Base-by-base conservation (phyloP, 2,329 filamentous ascomycete genomes). In the Colletotrichum higginsianum region DNA sequence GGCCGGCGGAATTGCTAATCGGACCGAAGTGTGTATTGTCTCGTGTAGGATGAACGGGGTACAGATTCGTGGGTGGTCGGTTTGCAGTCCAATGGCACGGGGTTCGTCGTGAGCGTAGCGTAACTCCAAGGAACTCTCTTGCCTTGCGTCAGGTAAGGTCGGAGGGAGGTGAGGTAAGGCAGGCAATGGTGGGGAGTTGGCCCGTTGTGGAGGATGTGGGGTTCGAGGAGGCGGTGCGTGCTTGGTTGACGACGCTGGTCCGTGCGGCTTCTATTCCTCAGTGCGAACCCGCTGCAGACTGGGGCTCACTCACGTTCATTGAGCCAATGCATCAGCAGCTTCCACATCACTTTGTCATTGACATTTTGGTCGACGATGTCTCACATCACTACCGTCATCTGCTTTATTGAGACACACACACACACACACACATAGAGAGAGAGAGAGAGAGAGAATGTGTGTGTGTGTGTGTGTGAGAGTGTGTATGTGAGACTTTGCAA, bases 141-240 rank as follows among this genome's bases (percentile, higher is more conserved):
- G 52, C 47, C 46, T 60, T 71, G 61, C 44, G 50, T 71, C 47
- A 58, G 53, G 64, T 52, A 49, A 68, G 64, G 68, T 63, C 50
- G 62, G 30, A 50, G 62, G 64, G 44, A 67, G 68, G 68, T 68
- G 60, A 68, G 68, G 68, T 71, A 69, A 66, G 52, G 65, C 60
- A 72, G 64, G 61, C 46, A 42, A 69, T 71, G 67, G 69, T 72
- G 69, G 69, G 65, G 68, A 57, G 64, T 61, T 57, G 65, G 46
- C 61, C 30, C 58, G 38, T 58, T 72, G 65, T 69, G 69, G 69
- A 69, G 16, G 60, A 47, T 71, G 68, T 72, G 69, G 69, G 68
- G 69, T 71, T 71, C 56, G n/a, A 26, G 47, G 65, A 72, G 69
- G 65, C 69, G 65, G 69, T 69, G 69, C 69, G 30, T 35, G 53